Evolutionary conservation across 2,329 filamentous ascomycete genomes (phyloP), one percentile per base, ranked within the genome.

Genomic region (Fusarium duplospermum): DNA sequence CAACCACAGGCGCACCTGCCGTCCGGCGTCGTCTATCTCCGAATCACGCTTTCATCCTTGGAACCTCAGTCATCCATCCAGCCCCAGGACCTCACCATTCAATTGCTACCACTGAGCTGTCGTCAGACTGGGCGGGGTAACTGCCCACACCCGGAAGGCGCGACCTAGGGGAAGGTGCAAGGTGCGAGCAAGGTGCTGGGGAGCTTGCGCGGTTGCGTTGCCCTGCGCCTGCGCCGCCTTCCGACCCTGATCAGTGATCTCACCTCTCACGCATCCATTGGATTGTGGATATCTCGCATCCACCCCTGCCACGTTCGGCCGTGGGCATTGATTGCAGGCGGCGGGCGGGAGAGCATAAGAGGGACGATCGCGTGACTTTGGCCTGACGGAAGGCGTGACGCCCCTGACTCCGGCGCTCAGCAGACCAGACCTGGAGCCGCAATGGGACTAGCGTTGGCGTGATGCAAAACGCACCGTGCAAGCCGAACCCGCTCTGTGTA

Each of bases 81-180:
- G 33, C 33, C 33, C 33, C 33, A 54, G 29, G 29, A 13, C 50
- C 50, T 54, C n/a, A 20, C 18, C 29, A 35, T 35, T 35, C 33
- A 13, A 54, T 54, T 54, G 50, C 50, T 54, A 61, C 36, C 61
- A 67, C 47, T 77, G 76, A 78, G 80, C 79, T 82, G 81, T 83
- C 81, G 82, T 83, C 82, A 83, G 82, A 83, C 80, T 81, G 83
- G 83, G 83, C 83, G 83, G 84, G 84, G 84, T 85, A 85, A 81
- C 75, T 75, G 72, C 67, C 69, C 74, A 76, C 62, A 76, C 62
- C 73, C 67, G 61, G 64, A 73, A 59, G 64, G 62, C 45, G 62
- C 61, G 67, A 76, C 71, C 67, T 74, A 72, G 64, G 29, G 52
- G 52, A 20, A 56, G 50, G 52, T 31, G 45, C 47, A 35, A 35